Evolutionary conservation across 2,329 filamentous ascomycete genomes (phyloP), one percentile per base, ranked within the genome.

Genomic region (Magnaporthales sp.): DNA sequence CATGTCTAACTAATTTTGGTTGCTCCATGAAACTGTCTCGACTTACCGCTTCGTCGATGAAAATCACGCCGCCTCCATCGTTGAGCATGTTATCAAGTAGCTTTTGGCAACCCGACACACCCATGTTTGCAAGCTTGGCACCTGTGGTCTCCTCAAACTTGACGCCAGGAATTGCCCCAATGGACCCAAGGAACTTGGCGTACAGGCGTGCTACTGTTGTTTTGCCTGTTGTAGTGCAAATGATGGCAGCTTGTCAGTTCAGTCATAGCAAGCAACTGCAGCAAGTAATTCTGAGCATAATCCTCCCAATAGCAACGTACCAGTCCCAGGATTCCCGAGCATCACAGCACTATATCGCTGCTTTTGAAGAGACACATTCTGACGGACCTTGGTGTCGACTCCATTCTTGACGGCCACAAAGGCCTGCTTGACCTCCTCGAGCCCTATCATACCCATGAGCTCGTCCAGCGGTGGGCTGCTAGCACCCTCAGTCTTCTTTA

Each of bases 161-260:
- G 10, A 74, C 74, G 0, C 89, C 89, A 0, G 89, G 81, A 5
- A 93, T 79, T 0, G 86, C 84, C 0, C 87, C 86, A 0, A 91
- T 77, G 0, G 85, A 81, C 0, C 82, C 80, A 0, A 94, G 78
- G 51, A 92, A 89, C 7, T 85, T 81, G 0, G 85, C 88, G 67
- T 91, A 93, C 0, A 90, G 76, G 0, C 90, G 81, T 0, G 91
- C 91, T 0, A 93, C 87, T 0, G 91, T 93, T 0, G 91, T 94
- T 78, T 93, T 93, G 0, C 87, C 85, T 64, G 19, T 46, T 7
- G 54, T 13, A 22, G 22, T 26, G 9, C 24, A 26, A 38, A 15
- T 38, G 2, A 19, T 38, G 32, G 32, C 13, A 38, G 32, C 3
- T 11, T 11, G 32, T 38, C 32, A 38, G 13, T n/a, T n/a, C n/a